Conservation (phyloP, 1,284 basidiomycete genomes). For the Pseudomicrostroma phylloplanum region DNA sequence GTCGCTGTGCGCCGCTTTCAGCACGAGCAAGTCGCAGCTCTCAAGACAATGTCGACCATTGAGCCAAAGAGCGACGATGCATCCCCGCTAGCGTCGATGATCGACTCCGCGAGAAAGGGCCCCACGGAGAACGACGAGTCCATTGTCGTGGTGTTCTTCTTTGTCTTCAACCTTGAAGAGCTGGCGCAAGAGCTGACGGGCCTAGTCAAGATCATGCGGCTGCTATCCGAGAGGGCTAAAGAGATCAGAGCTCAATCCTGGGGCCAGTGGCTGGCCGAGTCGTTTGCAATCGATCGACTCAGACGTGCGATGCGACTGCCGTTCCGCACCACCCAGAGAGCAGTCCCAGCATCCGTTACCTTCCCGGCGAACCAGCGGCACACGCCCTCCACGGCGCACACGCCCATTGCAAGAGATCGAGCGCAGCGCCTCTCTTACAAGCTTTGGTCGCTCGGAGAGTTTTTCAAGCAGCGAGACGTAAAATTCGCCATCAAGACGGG, state of each 20-base stretch:
- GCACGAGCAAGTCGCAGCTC: constrained; percentile 40
- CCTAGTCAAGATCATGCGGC: constrained; percentile 28
- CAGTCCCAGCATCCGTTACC: not conserved
- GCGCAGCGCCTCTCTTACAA: constrained; percentile 47
- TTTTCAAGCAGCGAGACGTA: constrained; percentile 67
- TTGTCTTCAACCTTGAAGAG: constrained; percentile 44
- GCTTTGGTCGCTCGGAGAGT: constrained; percentile 69
- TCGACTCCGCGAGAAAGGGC: not conserved
- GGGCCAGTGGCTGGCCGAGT: not conserved
- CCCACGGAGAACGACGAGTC: constrained; percentile 24
- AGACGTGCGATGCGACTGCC: not conserved
- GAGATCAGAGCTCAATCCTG: not conserved
- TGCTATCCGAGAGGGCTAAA: constrained; percentile 19
- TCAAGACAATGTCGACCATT: constrained; percentile 40
- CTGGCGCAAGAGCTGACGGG: constrained; percentile 34
- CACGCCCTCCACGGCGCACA: constrained; percentile 75
- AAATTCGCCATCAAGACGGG: constrained; percentile 83
- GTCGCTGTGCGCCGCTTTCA: constrained; percentile 32
- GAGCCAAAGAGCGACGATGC: constrained; percentile 23
- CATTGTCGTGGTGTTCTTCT: constrained; percentile 45
- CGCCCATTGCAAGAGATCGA: constrained; percentile 56
- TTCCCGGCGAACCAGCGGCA: constrained; percentile 78
- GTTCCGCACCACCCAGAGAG: not conserved
- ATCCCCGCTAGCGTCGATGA: constrained; percentile 1
- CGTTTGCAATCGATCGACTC: too few relatives aligned